phyloP scores from a whole-genome alignment of 805 yeast species.

The Helenozyma baotianmanensis region DNA sequence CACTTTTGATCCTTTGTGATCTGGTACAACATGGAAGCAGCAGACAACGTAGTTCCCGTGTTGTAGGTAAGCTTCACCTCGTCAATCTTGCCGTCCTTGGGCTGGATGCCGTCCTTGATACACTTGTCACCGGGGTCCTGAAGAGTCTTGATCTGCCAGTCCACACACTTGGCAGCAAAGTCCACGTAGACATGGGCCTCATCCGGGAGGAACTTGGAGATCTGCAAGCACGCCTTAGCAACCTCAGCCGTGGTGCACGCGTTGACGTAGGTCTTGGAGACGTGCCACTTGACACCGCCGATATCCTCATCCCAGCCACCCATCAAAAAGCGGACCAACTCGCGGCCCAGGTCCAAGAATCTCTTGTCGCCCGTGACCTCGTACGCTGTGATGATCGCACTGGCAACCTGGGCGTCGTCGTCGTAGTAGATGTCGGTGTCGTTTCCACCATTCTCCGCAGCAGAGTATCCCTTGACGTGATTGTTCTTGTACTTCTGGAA shows the following conservation, averaged over 20 bases:
- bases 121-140: slow-evolving; percentile 52
- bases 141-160: slow-evolving; percentile 51
- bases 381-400: slow-evolving; percentile 60
- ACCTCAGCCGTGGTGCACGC: slow-evolving; percentile 67
- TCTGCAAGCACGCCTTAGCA: slow-evolving; percentile 57
- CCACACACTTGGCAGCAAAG: slow-evolving; percentile 57
- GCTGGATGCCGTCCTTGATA: slow-evolving; percentile 58
- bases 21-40: slow-evolving; percentile 81
- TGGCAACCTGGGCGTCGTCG: slow-evolving; percentile 72
- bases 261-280: slow-evolving; percentile 53
- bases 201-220: slow-evolving; percentile 49
- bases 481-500: slow-evolving; percentile 50
- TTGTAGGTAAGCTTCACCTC: slow-evolving; percentile 63
- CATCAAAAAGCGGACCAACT: slow-evolving; percentile 56
- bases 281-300: slow-evolving; percentile 70
- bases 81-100: slow-evolving; percentile 39
- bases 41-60: slow-evolving; percentile 60
- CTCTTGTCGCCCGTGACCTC: slow-evolving; percentile 58
- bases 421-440: slow-evolving; percentile 66
- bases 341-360: slow-evolving; percentile 53
- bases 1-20: slow-evolving; percentile 81
- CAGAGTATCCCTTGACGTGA: slow-evolving; percentile 54
- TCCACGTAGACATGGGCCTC: slow-evolving; percentile 45
- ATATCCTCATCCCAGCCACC: slow-evolving; percentile 55
- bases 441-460: slow-evolving; percentile 55